Base-by-base conservation (phyloP, 331 rosid species). In the Cucumis variabilis region DNA sequence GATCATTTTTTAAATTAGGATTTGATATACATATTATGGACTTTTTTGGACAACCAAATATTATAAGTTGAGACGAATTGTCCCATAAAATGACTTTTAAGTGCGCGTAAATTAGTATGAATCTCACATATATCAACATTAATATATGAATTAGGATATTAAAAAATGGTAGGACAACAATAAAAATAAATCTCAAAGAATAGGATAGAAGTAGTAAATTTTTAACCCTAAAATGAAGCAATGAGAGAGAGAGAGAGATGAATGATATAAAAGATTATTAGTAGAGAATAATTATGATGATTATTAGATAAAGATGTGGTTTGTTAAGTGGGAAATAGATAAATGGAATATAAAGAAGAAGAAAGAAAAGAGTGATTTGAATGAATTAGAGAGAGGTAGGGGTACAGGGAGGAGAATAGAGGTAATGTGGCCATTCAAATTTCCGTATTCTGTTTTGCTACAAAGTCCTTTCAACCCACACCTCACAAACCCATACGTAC, bases 401-500 rank as follows among this genome's bases (percentile, higher is more conserved):
- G 85, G 21, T 15, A 80, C 20, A 23, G 84, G 19, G 44, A 37
- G 63, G 21, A 30, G 84, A 50, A 24, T 53, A 28, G 72, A 12
- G 83, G 83, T 77, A 48, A 46, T 48, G 65, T 19, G 81, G 77
- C 77, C 80, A 37, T 20, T 74, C 55, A 74, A 41, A 72, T 21
- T 30, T 72, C 51, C n/a, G 24, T 71, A 24, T 15, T 37, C 15
- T 33, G 37, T 33, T 33, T 33, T 33, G 37, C 37, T 33, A 33
- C 5, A 77, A 50, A 48, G 65, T 6, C 33, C 65, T 77, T 21
- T 44, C 4, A 24, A 67, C 5, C 69, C 27, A 63, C 46, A 72
- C 0, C 53, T 25, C 79, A 71, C 44, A 53, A 8, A 17, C 58
- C 58, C 81, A 41, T 37, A 5, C 50, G 2, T 21, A 23, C 16